These are phyloP conservation scores for Geranium incanum DNA, from an alignment of 441 rosid genomes.

Conservation along the genomic window DNA sequence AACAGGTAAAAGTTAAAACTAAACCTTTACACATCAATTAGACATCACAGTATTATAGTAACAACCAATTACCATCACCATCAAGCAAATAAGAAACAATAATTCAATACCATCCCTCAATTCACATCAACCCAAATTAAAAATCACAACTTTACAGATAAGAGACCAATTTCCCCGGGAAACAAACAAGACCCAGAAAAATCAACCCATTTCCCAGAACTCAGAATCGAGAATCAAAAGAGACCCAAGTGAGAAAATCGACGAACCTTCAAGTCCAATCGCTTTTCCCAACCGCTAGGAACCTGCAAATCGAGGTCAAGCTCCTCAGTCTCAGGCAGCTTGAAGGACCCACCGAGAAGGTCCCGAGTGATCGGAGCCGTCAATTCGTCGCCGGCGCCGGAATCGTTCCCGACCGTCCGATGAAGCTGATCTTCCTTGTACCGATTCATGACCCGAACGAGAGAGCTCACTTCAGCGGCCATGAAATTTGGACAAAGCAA, in stretches of 20 bases:
- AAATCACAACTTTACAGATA: background rate
- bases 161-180: constrained; percentile 15
- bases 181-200: constrained; percentile 13
- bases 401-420: constrained; percentile 25
- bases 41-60: background rate
- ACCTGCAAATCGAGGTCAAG: constrained; percentile 79
- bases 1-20: constrained; percentile 9
- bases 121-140: background rate
- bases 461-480: constrained; percentile 70
- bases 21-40: background rate
- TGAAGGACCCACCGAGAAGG: constrained; percentile 42
- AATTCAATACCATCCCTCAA: background rate
- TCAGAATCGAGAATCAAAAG: background rate
- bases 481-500: constrained; percentile 19
- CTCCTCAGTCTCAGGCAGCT: constrained; percentile 38
- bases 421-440: constrained; percentile 14
- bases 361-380: constrained; percentile 49
- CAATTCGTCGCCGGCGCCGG: constrained; percentile 23
- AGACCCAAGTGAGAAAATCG: constrained; percentile 5
- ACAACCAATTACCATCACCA: too few relatives aligned
- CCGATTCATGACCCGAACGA: constrained; percentile 25
- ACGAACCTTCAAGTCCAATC: constrained; percentile 70
- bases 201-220: background rate
- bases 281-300: constrained; percentile 81
- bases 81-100: background rate